Percentiles rank a stretch among this genome's conserved stretches.
These are phyloP conservation scores for Penicillium roqueforti DNA, from an alignment of 495 filamentous ascomycete species.

Conservation along the genomic window DNA sequence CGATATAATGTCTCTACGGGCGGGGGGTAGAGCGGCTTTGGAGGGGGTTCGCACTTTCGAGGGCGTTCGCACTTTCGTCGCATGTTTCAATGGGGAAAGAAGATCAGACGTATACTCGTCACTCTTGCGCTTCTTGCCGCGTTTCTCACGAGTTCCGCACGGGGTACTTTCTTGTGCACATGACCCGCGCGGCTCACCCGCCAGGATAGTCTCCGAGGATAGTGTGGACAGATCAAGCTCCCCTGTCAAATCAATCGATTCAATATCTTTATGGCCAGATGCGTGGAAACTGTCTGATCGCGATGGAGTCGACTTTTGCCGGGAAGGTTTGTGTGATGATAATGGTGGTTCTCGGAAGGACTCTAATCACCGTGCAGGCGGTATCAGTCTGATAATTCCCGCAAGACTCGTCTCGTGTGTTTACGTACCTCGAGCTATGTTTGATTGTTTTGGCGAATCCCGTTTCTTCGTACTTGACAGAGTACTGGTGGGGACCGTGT, in stretches of 20 bases:
- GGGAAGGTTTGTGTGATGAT: slow-evolving; percentile 19
- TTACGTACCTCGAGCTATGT: slow-evolving; percentile 22
- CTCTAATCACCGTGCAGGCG: neutral
- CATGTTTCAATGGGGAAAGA: slow-evolving; percentile 29
- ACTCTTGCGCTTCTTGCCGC: slow-evolving; percentile 70
- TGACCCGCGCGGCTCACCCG: slow-evolving; percentile 50
- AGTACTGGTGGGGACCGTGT: slow-evolving; percentile 12
- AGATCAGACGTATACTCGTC: slow-evolving; percentile 57
- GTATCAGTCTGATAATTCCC: neutral
- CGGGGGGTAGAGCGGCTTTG: slow-evolving; percentile 5
- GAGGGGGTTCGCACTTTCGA: slow-evolving; percentile 19
- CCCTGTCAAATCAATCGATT: slow-evolving; percentile 69
- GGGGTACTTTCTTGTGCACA: slow-evolving; percentile 58
- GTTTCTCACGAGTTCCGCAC: slow-evolving; percentile 43
- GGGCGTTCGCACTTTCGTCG: slow-evolving; percentile 22
- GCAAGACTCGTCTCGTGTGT: neutral
- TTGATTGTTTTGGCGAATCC: slow-evolving; percentile 12
- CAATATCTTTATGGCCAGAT: slow-evolving; percentile 39
- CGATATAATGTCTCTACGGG: neutral
- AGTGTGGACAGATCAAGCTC: slow-evolving; percentile 41
- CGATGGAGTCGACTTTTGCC: slow-evolving; percentile 20
- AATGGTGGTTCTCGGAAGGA: slow-evolving; percentile 14
- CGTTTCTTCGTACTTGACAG: slow-evolving; percentile 29
- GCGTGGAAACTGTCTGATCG: slow-evolving; percentile 20
- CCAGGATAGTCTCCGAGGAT: slow-evolving; percentile 42